Evolutionary conservation across 2,329 filamentous ascomycete genomes (phyloP), one percentile per base, ranked within the genome.

Genomic region (Talaromyces pinophilus): DNA sequence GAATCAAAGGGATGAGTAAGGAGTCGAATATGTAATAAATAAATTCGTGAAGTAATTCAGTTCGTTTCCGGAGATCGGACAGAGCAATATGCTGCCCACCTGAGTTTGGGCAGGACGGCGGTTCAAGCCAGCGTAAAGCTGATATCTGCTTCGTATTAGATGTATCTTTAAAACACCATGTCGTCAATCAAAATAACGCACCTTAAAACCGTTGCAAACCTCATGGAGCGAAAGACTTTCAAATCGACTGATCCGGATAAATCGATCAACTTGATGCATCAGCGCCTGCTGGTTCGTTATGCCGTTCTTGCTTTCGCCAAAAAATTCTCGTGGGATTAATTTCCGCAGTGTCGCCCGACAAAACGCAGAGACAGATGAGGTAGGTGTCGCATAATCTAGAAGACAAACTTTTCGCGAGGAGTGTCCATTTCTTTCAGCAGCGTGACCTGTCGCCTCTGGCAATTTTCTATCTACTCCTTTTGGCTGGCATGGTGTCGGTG

Each of bases 21-120:
- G 93, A 97, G 77, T 99, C 95, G 72, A 99, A 95, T 3, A 96
- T 70, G 75, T 93, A 99, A 79, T 97, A 98, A 6, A 98, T 73
- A 66, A 98, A 88, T 76, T 99, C 95, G 63, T 88, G 80, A 59
- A 97, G 86, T 0, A 98, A 83, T 73, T 97, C 91, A 30, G 81
- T 82, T 11, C 93, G 88, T 77, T 97, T 98, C 6, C 81, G 79
- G 35, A 86, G 82, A 73, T 98, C 94, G 0, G 90, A 88, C 67
- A 84, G 82, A 67, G 90, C 90, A 60, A 90, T 81, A 64, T 89
- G 93, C 17, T 65, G 44, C 50, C 66, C 50, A 11, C 10, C 19
- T n/a, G 52, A 30, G 42, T 69, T 60, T 15, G 75, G 71, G 0
- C 83, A 74, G 13, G 77, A 78, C 0, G 85, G 84, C 40, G 87